Evolutionary conservation across 2,329 filamentous ascomycete genomes (phyloP).

Genomic region (Fusarium chuoi): DNA sequence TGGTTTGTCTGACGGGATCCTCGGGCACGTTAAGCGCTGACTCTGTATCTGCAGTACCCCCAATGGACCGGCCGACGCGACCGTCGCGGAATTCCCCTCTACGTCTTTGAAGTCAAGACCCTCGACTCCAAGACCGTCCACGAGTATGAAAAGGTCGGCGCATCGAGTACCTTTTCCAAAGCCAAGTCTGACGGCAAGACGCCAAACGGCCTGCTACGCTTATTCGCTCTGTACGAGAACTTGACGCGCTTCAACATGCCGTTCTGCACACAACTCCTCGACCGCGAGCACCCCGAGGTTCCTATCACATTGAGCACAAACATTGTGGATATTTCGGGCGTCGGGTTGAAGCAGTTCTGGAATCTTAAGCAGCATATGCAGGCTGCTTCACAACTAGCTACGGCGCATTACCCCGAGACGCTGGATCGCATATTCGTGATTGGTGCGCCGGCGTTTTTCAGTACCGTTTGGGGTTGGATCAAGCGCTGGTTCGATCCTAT

Average conservation of each 20-base stretch:
- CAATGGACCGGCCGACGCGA: constrained; percentile 96
- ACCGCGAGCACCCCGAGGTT: constrained; percentile 78
- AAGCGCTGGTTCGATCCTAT: constrained; percentile 96
- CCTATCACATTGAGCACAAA: constrained; percentile 94
- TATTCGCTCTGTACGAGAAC: constrained; percentile 95
- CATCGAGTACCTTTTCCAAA: constrained; percentile 67
- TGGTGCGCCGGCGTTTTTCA: constrained; percentile 89
- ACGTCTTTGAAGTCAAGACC: constrained; percentile 86
- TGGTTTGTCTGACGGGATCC: constrained; percentile 62
- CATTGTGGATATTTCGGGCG: constrained; percentile 90
- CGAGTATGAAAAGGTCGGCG: constrained; percentile 76
- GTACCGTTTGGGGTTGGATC: constrained; percentile 93
- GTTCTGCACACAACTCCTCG: constrained; percentile 78
- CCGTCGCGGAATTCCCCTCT: constrained; percentile 89
- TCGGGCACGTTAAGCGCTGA: constrained; percentile 5
- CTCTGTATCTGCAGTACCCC: constrained; percentile 72
- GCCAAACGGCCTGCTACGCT: constrained; percentile 79
- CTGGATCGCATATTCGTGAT: constrained; percentile 77
- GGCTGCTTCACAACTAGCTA: constrained; percentile 86
- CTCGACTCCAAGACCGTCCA: constrained; percentile 85
- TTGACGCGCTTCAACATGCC: constrained; percentile 88
- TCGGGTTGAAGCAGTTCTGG: constrained; percentile 95
- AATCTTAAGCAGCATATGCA: constrained; percentile 95
- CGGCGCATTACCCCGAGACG: constrained; percentile 94
- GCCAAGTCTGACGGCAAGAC: constrained; percentile 74